Evolutionary conservation across 2,329 filamentous ascomycete species (phyloP), one percentile per base, ranked within the genome.

Genomic region (Ophiocordyceps camponoti-floridani): DNA sequence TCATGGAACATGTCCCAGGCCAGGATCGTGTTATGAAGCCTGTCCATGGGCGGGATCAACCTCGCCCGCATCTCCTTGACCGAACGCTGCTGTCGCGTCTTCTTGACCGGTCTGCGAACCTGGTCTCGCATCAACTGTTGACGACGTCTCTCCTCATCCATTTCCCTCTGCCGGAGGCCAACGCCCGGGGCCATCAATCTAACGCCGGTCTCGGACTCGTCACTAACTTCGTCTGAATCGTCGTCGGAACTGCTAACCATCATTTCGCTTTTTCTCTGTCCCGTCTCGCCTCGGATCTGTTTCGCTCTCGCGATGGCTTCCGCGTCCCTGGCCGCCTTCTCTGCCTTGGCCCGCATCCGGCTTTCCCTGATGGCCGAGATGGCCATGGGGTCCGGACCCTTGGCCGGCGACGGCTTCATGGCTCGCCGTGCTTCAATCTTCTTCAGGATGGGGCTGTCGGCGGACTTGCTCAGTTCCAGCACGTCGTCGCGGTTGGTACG

Each of bases 1-100:
- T 78, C 68, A 55, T 94, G 84, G 60, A 95, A 98, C 51, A 93
- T 94, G 51, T 98, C 84, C 91, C 91, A 98, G 46, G 82, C 75
- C 3, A 98, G 74, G 43, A 98, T 86, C 16, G 81, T 81, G 53
- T 83, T 80, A 58, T 96, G 91, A 28, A 98, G 65, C 14, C 77
- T 71, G 35, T 86, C 82, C 63, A 98, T 82, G 51, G 93, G 85
- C 8, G 93, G 91, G 30, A 88, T 83, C 47, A 98, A 70, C 49
- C 91, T 82, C 50, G 91, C 89, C 53, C 89, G 82, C 77, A 95
- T 89, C 62, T 98, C 91, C 61, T 94, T 94, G 41, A 82, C 77
- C 14, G 87, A 89, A 43, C 89, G 77, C 49, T 81, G 70, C 44
- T 86, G 75, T 58, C 85, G 84, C 51, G 77, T 68, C 65, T 95